Percentiles rank a stretch among this genome's conserved stretches.
Evolutionary conservation across 257 asterid genomes (phyloP).

Genomic region (Solanum chaucha): DNA sequence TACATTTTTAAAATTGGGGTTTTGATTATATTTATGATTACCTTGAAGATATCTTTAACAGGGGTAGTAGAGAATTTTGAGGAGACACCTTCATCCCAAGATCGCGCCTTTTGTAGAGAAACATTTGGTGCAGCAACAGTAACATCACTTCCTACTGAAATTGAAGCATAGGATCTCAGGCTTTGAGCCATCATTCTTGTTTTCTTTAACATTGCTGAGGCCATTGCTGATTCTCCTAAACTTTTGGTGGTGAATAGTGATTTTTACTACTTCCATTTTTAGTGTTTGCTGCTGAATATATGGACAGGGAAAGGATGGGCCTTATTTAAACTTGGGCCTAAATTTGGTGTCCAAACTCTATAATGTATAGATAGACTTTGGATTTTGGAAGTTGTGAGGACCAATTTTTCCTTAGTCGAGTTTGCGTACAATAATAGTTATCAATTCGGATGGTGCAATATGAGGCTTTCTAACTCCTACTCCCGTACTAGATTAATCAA

Average conservation of each 20-base stretch:
- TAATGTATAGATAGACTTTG: no score
- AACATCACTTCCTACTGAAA: slow-evolving; percentile 71
- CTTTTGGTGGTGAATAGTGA: background rate
- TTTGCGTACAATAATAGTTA: no score
- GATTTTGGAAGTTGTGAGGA: no score
- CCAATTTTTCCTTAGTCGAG: no score
- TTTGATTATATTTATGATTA: background rate
- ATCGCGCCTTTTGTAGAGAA: slow-evolving; percentile 81
- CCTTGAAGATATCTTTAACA: slow-evolving; percentile 74
- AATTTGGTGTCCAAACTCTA: background rate
- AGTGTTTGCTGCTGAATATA: background rate
- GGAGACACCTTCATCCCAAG: slow-evolving; percentile 95
- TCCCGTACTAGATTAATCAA: no score
- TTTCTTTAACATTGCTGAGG: slow-evolving; percentile 44
- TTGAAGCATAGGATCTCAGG: slow-evolving; percentile 61
- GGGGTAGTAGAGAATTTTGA: slow-evolving; percentile 78
- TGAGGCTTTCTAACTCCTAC: no score
- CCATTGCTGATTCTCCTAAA: slow-evolving; percentile 17
- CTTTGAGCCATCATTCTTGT: slow-evolving; percentile 27
- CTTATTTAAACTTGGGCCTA: background rate
- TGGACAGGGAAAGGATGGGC: background rate
- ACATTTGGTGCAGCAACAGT: slow-evolving; percentile 58
- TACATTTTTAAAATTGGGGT: background rate
- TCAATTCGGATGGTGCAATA: no score
- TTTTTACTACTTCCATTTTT: background rate